Conservation (phyloP, 2,329 filamentous ascomycete genomes). For the Chaetomiaceae sp. region DNA sequence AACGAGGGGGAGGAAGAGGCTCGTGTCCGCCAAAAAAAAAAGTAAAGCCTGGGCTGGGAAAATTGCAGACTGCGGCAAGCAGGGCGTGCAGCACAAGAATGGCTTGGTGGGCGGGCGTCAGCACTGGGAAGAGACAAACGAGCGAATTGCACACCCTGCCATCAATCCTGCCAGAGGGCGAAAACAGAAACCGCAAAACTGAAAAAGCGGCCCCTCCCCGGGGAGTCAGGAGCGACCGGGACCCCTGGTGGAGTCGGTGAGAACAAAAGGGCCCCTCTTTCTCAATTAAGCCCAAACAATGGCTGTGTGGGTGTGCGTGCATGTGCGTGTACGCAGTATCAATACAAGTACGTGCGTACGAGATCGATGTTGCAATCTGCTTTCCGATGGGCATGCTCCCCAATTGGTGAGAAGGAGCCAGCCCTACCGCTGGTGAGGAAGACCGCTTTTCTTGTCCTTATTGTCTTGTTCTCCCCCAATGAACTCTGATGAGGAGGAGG, state of each 20-base stretch:
- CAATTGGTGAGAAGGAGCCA: too few relatives aligned
- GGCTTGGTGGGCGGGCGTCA: conserved; percentile 22
- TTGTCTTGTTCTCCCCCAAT: too few relatives aligned
- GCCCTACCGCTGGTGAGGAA: too few relatives aligned
- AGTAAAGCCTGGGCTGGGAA: too few relatives aligned
- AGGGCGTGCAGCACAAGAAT: conserved; percentile 20
- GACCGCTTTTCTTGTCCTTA: too few relatives aligned
- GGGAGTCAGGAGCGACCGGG: conserved; percentile 13
- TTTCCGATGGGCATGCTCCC: too few relatives aligned
- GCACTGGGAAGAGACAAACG: conserved; percentile 20
- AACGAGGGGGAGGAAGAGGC: conserved; percentile 26
- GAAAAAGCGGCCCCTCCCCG: conserved; percentile 13
- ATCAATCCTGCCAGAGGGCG: conserved; percentile 13
- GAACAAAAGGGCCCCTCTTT: conserved; percentile 7
- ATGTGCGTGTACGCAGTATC: not conserved
- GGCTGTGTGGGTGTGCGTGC: not conserved
- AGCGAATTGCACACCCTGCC: conserved; percentile 20
- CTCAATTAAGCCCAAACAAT: conserved; percentile 1
- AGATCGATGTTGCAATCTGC: too few relatives aligned
- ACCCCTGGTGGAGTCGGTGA: conserved; percentile 20
- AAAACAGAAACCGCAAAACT: conserved; percentile 16
- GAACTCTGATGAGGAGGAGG: too few relatives aligned
- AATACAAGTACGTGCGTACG: too few relatives aligned
- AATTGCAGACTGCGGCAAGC: conserved; percentile 1
- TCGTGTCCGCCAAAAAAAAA: conserved; percentile 18